These are phyloP conservation scores for Ustilago lituana DNA, from an alignment of 1,284 basidiomycete species.

Conservation along the genomic window DNA sequence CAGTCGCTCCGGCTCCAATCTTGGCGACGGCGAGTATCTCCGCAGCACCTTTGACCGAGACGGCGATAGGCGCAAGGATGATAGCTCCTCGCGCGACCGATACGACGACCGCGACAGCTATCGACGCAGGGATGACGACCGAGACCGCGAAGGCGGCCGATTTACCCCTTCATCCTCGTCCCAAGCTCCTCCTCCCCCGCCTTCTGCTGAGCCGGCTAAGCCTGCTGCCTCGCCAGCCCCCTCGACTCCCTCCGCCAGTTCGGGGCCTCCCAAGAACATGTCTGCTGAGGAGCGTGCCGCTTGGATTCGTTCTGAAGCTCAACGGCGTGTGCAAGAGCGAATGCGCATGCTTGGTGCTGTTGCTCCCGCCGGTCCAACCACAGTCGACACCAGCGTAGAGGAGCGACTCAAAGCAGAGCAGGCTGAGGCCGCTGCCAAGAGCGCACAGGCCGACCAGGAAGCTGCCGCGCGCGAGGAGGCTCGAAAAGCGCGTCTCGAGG, in stretches of 20 bases:
- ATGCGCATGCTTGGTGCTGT: constrained; percentile 84
- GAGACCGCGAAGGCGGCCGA: constrained; percentile 68
- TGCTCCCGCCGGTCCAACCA: constrained; percentile 64
- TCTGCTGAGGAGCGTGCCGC: constrained; percentile 84
- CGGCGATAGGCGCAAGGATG: constrained; percentile 57
- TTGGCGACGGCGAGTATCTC: constrained; percentile 54
- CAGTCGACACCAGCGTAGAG: constrained; percentile 61
- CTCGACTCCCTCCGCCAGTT: constrained; percentile 69
- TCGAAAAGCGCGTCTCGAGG: constrained; percentile 60
- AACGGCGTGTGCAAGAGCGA: constrained; percentile 83
- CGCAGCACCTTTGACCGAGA: constrained; percentile 53
- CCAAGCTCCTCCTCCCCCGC: constrained; percentile 67
- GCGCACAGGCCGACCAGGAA: constrained; percentile 64
- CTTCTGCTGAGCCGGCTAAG: constrained; percentile 55
- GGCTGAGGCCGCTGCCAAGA: constrained; percentile 60
- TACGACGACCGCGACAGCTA: constrained; percentile 64
- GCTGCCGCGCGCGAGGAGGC: constrained; percentile 64
- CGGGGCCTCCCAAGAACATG: constrained; percentile 78
- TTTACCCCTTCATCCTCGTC: constrained; percentile 65
- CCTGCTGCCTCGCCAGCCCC: constrained; percentile 67
- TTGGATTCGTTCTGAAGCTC: constrained; percentile 82
- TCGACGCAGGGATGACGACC: constrained; percentile 36
- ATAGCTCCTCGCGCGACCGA: constrained; percentile 66
- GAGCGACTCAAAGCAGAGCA: constrained; percentile 60
- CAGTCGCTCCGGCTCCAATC: constrained; percentile 17